A percentile compares a stretch with the other conserved stretches of the same genome.
Conservation (phyloP, 2,329 filamentous ascomycete species). For the Alternaria sp. region DNA sequence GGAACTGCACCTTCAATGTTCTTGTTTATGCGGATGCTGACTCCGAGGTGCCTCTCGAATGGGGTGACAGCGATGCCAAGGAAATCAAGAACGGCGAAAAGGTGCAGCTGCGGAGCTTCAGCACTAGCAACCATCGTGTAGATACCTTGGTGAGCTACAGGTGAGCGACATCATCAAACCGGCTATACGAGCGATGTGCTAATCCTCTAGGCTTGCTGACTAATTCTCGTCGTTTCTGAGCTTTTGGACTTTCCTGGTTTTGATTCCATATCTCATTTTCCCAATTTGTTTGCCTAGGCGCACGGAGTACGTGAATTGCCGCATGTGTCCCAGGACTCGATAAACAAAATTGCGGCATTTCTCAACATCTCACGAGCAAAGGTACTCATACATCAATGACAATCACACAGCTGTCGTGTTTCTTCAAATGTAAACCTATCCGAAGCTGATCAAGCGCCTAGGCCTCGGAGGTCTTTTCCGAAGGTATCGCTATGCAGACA, state of each 20-base stretch:
- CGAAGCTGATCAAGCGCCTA: neutral
- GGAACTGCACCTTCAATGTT: constrained; percentile 98
- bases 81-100: constrained; percentile 95
- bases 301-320: constrained; percentile 1
- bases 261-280: neutral
- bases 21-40: constrained; percentile 97
- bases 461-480: neutral
- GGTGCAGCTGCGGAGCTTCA: constrained; percentile 94
- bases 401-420: neutral
- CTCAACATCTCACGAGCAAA: neutral
- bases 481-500: neutral
- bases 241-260: neutral
- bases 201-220: constrained; percentile 38
- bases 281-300: constrained; percentile 1
- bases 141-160: constrained; percentile 96
- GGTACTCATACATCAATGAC: constrained; percentile 2
- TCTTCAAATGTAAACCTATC: neutral
- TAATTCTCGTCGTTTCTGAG: constrained; percentile 9
- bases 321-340: neutral
- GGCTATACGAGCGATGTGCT: constrained; percentile 7
- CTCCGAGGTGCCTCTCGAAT: constrained; percentile 95
- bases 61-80: constrained; percentile 98
- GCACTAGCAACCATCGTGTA: constrained; percentile 90
- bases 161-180: constrained; percentile 28
- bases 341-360: constrained; percentile 1